Conservation (phyloP, 352 stramenopile species). For the Pythium biforme region DNA sequence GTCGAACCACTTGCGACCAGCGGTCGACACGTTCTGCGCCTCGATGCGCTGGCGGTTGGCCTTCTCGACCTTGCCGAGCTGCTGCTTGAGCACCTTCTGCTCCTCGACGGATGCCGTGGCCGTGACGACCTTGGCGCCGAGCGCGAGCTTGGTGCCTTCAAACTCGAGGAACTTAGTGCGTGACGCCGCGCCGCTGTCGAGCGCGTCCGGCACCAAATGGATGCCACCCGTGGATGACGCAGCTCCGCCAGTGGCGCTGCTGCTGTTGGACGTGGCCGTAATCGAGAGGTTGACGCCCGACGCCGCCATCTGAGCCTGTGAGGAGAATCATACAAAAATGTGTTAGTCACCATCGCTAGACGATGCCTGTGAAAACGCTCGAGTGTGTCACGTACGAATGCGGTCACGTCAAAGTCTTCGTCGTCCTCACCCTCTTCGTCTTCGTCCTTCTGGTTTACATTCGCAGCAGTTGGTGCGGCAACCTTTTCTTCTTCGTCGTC, state of each 20-base stretch:
- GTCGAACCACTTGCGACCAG: constrained; percentile 89
- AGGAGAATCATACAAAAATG: not conserved
- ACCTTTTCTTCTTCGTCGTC: constrained; percentile 46
- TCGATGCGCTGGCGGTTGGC: constrained; percentile 54
- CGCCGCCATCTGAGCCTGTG: constrained; percentile 29
- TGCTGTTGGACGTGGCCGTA: not conserved
- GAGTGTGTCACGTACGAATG: constrained; percentile 49
- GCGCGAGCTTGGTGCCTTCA: constrained; percentile 33
- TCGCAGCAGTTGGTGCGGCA: too few species aligned
- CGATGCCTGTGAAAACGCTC: too few species aligned
- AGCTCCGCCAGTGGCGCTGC: not conserved
- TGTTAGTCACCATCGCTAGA: too few species aligned
- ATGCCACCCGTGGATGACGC: constrained; percentile 1
- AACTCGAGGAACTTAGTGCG: constrained; percentile 51
- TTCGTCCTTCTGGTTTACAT: constrained; percentile 9
- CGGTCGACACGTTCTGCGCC: constrained; percentile 47
- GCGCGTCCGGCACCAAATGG: constrained; percentile 24
- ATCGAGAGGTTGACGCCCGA: constrained; percentile 23
- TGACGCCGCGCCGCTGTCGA: constrained; percentile 67
- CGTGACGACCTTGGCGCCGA: constrained; percentile 39
- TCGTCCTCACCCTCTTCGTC: constrained; percentile 24
- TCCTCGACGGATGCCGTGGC: constrained; percentile 53
- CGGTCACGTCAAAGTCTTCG: constrained; percentile 44
- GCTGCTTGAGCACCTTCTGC: constrained; percentile 36
- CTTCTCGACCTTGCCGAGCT: constrained; percentile 40